Base-by-base conservation (phyloP, 306 rosid species). In the Castanopsis chinensis region DNA sequence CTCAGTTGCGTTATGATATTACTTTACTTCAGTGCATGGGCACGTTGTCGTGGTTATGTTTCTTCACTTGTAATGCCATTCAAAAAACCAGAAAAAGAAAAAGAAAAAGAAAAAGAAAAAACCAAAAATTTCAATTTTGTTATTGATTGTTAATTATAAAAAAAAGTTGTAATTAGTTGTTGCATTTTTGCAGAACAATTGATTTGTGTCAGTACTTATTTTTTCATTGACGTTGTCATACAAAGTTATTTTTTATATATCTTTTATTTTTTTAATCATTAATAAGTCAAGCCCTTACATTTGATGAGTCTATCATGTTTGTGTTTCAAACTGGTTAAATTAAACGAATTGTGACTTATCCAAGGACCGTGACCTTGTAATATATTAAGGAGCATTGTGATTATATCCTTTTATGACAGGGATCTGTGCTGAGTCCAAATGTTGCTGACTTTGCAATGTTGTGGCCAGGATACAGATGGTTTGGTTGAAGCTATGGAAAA, bases 381-480 rank as follows among this genome's bases (percentile, higher is more conserved):
- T 82, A 77, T 87, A 82, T 82, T 85, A 85, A 85, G 93, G 87
- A 78, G 86, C 85, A 83, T 74, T 81, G 83, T 43, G 76, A 89
- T 87, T 86, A 88, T 80, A 86, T 88, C 81, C 80, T 85, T 84
- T 45, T 76, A 87, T 90, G 88, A 84, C 92, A 87, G 87, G 90
- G 91, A 87, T 79, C 84, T 89, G 52, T 90, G 92, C 86, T 89
- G 85, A 87, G 89, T 88, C 81, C 83, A 84, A 85, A 82, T 83
- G 88, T 91, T 81, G 87, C 93, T 96, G 91, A 96, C 91, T 89
- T 90, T 90, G 88, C 96, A 89, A 87, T 96, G 88, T 90, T 89
- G 92, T 93, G 92, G 87, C 87, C 98, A 96, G 99, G 99, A 96
- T 87, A 88, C 96, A 72, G 92, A 85, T 88, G 98, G 87, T 78